phyloP scores from a whole-genome alignment of 805 yeast genomes.

The Schizosaccharomyces japonicus region DNA sequence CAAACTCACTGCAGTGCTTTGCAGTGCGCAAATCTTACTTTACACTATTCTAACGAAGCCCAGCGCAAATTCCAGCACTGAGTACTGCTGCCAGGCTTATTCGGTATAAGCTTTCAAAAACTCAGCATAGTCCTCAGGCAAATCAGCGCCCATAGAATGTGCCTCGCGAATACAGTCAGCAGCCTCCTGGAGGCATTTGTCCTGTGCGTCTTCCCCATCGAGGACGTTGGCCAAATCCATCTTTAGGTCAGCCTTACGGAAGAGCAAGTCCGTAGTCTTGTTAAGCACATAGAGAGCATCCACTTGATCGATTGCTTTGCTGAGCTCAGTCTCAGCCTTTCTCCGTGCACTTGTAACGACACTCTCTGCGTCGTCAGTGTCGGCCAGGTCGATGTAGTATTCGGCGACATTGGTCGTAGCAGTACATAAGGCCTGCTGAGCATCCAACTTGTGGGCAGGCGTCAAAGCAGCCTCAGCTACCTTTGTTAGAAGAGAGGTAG shows the following conservation, averaged over 20 bases:
- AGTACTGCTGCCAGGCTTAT: too few species aligned
- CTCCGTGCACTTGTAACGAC: too few species aligned
- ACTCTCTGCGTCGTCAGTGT: too few species aligned
- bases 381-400: background rate
- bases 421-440: background rate
- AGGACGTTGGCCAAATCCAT: background rate
- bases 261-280: background rate
- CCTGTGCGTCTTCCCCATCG: background rate
- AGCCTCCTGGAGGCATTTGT: background rate
- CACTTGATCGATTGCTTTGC: too few species aligned
- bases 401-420: background rate
- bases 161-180: background rate
- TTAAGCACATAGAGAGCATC: background rate
- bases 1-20: too few species aligned
- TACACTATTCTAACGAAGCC: too few species aligned
- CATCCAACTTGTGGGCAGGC: background rate
- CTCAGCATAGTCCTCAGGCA: background rate
- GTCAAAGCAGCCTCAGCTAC: background rate
- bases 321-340: too few species aligned
- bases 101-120: background rate
- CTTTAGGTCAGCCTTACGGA: background rate
- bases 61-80: too few species aligned
- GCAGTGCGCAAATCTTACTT: too few species aligned
- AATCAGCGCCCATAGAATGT: background rate
- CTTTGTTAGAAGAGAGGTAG: background rate